phyloP scores from a whole-genome alignment of 306 rosid genomes.

The Glycine soja region DNA sequence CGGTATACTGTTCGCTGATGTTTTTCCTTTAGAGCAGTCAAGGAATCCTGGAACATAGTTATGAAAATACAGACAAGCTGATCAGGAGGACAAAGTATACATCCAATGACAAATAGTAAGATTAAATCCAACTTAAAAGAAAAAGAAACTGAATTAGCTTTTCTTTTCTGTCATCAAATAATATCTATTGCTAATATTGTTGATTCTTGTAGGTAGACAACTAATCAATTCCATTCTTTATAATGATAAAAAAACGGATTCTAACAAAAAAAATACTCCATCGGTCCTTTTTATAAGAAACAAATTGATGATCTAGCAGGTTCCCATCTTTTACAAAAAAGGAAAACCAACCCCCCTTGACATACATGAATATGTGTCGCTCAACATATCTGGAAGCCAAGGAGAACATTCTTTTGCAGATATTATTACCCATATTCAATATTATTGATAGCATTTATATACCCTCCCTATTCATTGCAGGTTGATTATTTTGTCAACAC shows the following conservation, averaged over 20 bases:
- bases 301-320: neutral
- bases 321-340: too few species aligned
- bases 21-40: constrained; percentile 80
- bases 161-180: neutral
- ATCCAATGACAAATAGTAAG: constrained; percentile 31
- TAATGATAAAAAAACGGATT: neutral
- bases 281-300: neutral
- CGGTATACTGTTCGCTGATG: constrained; percentile 98
- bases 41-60: constrained; percentile 74
- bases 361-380: too few species aligned
- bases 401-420: too few species aligned
- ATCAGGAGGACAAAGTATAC: constrained; percentile 26
- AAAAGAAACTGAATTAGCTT: neutral
- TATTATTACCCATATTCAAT: too few species aligned
- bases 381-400: too few species aligned
- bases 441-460: too few species aligned
- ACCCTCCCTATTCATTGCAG: too few species aligned
- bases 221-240: neutral
- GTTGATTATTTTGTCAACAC: too few species aligned
- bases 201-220: neutral
- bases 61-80: constrained; percentile 36
- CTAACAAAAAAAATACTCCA: neutral
- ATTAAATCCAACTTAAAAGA: neutral
- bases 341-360: too few species aligned
- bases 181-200: neutral